phyloP scores from a whole-genome alignment of 2,329 filamentous ascomycete genomes.

The Mycogone perniciosa region DNA sequence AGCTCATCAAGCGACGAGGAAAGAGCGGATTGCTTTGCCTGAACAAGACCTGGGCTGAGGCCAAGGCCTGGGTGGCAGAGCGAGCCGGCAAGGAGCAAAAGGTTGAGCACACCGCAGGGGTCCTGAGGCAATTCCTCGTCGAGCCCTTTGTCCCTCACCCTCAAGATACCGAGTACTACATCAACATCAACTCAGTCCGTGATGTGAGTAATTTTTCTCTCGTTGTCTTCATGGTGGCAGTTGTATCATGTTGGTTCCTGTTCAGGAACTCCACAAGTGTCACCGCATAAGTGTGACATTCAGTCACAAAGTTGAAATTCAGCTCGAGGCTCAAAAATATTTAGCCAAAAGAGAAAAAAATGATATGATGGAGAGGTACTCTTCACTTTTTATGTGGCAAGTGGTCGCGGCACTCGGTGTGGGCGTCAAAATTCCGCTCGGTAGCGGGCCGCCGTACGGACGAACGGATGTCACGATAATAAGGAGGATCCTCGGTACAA shows the following conservation, averaged over 20 bases:
- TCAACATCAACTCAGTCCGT: conserved; percentile 99
- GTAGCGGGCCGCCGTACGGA: conserved; percentile 26
- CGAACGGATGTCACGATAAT: conserved; percentile 35
- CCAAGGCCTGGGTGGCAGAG: conserved; percentile 87
- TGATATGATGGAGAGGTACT: neutral
- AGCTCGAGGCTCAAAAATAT: neutral
- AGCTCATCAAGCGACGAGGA: conserved; percentile 98
- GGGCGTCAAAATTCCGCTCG: conserved; percentile 12
- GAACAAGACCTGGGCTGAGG: conserved; percentile 96
- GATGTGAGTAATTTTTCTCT: conserved; percentile 66
- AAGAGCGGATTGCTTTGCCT: conserved; percentile 95
- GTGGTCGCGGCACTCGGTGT: conserved; percentile 1
- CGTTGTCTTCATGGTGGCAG: conserved; percentile 5
- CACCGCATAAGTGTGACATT: neutral
- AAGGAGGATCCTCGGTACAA: conserved; percentile 18
- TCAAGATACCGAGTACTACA: conserved; percentile 96
- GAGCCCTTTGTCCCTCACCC: conserved; percentile 98
- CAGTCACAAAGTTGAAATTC: neutral
- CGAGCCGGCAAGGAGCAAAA: conserved; percentile 86
- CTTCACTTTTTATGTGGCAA: conserved; percentile 14
- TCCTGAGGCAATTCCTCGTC: conserved; percentile 90
- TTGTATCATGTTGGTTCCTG: neutral
- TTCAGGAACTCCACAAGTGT: neutral
- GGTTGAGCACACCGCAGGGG: conserved; percentile 86
- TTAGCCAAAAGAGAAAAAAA: neutral